Evolutionary conservation across 345 rosid species (phyloP), one percentile per base, ranked within the genome.

Genomic region (Kernera saxatilis): DNA sequence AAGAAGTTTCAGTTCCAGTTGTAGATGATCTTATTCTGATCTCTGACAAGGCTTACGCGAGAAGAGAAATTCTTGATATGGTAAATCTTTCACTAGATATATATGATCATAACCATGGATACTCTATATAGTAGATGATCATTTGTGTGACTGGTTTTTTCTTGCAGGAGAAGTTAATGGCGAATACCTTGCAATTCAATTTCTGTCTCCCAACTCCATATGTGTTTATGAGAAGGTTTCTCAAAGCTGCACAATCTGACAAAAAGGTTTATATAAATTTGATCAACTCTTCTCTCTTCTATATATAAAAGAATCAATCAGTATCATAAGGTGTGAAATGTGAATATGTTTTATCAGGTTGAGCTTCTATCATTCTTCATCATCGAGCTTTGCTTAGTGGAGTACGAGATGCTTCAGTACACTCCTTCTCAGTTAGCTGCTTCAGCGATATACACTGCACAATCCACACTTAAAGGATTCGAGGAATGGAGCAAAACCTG

Each of bases 1-100:
- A 95, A 77, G 99, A 95, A 69, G 98, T 94, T 3, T 88, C 92
- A 18, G 97, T 94, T 68, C 99, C 99, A 0, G 96, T 94, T 35
- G 93, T 94, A 3, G 96, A 91, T 64, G 99, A 94, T 79, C 97
- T 94, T 18, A 88, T 91, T 70, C 56, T 91, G 49, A 94, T 94
- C 68, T 88, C 98, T 45, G 99, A 94, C 76, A 88, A 75, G 73
- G 99, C 99, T 23, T 91, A 94, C 79, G 82, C 74, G 65, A 84
- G 97, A 54, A 84, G 76, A 78, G 98, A 94, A 83, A 85, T 94
- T 61, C 87, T 94, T 62, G 97, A 92, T 29, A 91, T 90, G 98
- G 99, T 94, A 82, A 30, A 39, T 12, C 21, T 8, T 62, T 10
- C 3, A 45, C 48, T 35, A 12, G 33, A 27, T 12, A 18, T 15